A percentile compares a stretch with the other conserved stretches of the same genome.
Evolutionary conservation across 805 yeast species (phyloP).

Genomic region (Saturnispora mendoncae): DNA sequence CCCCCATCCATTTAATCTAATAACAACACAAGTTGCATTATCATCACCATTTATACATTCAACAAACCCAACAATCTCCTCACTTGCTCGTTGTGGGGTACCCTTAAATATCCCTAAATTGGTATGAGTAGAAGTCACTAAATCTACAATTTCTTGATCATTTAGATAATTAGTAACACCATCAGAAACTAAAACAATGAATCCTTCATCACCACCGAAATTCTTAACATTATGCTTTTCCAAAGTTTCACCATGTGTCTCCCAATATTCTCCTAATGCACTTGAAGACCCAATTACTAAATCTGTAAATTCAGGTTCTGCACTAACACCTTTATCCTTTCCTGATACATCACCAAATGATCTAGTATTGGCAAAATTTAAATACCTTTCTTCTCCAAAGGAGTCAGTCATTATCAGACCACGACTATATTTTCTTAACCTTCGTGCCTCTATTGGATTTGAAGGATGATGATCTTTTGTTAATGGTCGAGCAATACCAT

Average conservation of each 20-base stretch:
- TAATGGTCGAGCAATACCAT: conserved; percentile 71
- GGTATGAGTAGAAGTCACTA: conserved; percentile 60
- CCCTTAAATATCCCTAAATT: conserved; percentile 61
- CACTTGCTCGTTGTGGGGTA: conserved; percentile 78
- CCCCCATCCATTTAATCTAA: conserved; percentile 87
- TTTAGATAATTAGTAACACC: conserved; percentile 75
- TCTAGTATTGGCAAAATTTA: conserved; percentile 81
- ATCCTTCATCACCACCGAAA: conserved; percentile 81
- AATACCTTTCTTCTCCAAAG: conserved; percentile 82
- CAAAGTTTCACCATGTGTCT: conserved; percentile 17
- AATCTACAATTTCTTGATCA: conserved; percentile 88
- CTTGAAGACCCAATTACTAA: conserved; percentile 55
- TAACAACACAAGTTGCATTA: conserved; percentile 85
- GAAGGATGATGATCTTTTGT: conserved; percentile 84
- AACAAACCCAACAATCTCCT: conserved; percentile 74
- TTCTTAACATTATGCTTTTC: conserved; percentile 21
- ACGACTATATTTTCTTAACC: conserved; percentile 58
- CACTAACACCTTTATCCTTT: conserved; percentile 75
- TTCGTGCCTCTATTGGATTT: conserved; percentile 63
- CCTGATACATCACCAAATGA: conserved; percentile 84
- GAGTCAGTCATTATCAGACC: conserved; percentile 73
- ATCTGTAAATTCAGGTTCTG: conserved; percentile 84
- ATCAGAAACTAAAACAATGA: conserved; percentile 74
- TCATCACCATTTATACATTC: conserved; percentile 88
- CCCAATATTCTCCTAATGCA: conserved; percentile 29